These are phyloP conservation scores for Hypoxylon fragiforme DNA, from an alignment of 495 filamentous ascomycete species.

Conservation along the genomic window DNA sequence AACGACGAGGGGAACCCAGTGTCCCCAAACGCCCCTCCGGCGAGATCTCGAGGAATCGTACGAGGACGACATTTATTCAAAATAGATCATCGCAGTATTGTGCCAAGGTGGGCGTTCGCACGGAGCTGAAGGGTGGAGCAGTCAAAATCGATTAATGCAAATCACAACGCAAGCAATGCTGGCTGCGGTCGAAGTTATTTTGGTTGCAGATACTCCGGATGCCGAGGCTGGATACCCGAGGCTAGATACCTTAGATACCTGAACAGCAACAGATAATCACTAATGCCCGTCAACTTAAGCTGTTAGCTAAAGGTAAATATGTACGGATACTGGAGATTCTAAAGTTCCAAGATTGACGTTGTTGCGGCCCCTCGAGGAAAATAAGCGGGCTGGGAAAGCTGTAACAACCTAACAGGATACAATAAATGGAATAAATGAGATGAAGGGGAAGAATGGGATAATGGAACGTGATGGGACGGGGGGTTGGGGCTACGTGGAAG, in stretches of 20 bases:
- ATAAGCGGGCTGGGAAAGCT: not conserved
- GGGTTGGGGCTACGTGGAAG: constrained; percentile 31
- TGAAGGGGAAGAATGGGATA: no score
- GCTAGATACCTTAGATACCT: not conserved
- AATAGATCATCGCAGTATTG: constrained; percentile 35
- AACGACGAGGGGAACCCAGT: constrained; percentile 83
- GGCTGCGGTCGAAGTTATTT: not conserved
- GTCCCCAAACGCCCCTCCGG: constrained; percentile 70
- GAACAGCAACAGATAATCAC: not conserved
- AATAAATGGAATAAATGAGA: constrained; percentile 5
- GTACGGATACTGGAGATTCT: no score
- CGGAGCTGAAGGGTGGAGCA: not conserved
- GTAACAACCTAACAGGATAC: constrained; percentile 9
- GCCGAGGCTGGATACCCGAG: not conserved
- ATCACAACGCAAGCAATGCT: not conserved
- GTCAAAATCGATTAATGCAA: not conserved
- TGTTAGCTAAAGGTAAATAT: no score
- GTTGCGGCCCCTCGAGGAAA: not conserved
- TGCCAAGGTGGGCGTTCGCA: not conserved
- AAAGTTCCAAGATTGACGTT: not conserved
- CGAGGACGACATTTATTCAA: constrained; percentile 70
- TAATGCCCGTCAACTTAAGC: no score
- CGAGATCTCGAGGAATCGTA: constrained; percentile 69
- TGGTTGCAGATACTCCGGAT: not conserved
- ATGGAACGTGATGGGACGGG: no score